Evolutionary conservation across 768 basidiomycete genomes (phyloP).

Genomic region (Holtermannia corniformis): DNA sequence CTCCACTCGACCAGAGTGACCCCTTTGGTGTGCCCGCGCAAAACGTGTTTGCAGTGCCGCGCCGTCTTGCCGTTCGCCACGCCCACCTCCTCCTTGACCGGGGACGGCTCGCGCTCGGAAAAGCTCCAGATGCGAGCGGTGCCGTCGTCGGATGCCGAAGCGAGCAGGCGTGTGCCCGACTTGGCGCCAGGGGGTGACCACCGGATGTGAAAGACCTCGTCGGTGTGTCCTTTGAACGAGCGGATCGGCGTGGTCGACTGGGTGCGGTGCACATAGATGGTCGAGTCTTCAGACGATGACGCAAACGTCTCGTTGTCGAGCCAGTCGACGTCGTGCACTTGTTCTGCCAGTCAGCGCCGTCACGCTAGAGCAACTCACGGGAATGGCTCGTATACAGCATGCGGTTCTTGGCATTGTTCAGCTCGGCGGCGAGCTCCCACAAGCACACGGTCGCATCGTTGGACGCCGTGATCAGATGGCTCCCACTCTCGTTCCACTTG

Average conservation of each 20-base stretch:
- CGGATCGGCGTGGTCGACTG: constrained; percentile 20
- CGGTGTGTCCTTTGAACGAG: constrained; percentile 36
- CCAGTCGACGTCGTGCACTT: constrained; percentile 40
- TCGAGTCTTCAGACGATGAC: constrained; percentile 35
- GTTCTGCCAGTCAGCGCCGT: constrained; percentile 9
- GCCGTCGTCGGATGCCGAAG: constrained; percentile 36
- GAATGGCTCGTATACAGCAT: constrained; percentile 1
- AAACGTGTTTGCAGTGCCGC: not conserved
- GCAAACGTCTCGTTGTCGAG: constrained; percentile 38
- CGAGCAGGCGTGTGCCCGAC: constrained; percentile 16
- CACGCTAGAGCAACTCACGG: constrained; percentile 11
- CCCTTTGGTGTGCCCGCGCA: constrained; percentile 9
- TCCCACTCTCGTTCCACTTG: constrained; percentile 31
- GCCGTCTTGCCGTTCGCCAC: not conserved
- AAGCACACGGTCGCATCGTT: constrained; percentile 22
- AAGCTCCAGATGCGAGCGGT: constrained; percentile 32
- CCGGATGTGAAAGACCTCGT: constrained; percentile 28
- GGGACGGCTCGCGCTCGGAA: not conserved
- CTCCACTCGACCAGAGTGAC: constrained; percentile 10
- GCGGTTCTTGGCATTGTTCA: not conserved
- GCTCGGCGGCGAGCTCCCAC: constrained; percentile 8
- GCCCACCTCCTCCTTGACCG: not conserved
- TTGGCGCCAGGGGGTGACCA: constrained; percentile 20
- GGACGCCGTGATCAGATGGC: constrained; percentile 22
- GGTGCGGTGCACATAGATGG: constrained; percentile 27